Evolutionary conservation across 2,329 filamentous ascomycete species (phyloP).

Genomic region (Xylariales sp.): DNA sequence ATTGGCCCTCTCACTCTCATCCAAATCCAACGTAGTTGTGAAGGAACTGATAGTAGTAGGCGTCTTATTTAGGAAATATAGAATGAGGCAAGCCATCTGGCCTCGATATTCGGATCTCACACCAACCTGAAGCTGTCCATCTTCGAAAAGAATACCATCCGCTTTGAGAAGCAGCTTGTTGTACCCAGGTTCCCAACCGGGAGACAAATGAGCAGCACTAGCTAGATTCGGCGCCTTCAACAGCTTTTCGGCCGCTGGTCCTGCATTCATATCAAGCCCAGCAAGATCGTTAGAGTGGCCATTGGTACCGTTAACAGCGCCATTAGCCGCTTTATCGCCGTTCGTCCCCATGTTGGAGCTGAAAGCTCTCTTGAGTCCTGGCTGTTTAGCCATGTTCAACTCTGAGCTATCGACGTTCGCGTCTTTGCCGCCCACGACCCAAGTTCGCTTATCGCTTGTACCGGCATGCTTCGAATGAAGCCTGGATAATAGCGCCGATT

Average conservation of each 20-base stretch:
- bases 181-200: constrained; percentile 93
- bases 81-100: constrained; percentile 93
- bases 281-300: constrained; percentile 74
- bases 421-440: constrained; percentile 97
- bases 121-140: constrained; percentile 92
- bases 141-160: constrained; percentile 94
- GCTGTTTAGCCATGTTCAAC: constrained; percentile 81
- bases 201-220: constrained; percentile 90
- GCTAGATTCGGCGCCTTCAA: constrained; percentile 84
- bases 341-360: constrained; percentile 68
- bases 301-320: constrained; percentile 60
- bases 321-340: constrained; percentile 59
- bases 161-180: constrained; percentile 81
- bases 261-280: constrained; percentile 81
- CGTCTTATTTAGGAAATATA: constrained; percentile 97
- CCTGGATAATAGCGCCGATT: constrained; percentile 90
- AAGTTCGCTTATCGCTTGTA: constrained; percentile 94
- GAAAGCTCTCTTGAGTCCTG: constrained; percentile 87
- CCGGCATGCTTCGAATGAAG: constrained; percentile 94
- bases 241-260: constrained; percentile 66
- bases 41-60: constrained; percentile 87
- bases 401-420: constrained; percentile 86
- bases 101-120: constrained; percentile 93
- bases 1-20: constrained; percentile 70
- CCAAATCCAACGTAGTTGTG: constrained; percentile 91